Conservation (phyloP, 768 basidiomycete species). For the Tremella fuciformis region DNA sequence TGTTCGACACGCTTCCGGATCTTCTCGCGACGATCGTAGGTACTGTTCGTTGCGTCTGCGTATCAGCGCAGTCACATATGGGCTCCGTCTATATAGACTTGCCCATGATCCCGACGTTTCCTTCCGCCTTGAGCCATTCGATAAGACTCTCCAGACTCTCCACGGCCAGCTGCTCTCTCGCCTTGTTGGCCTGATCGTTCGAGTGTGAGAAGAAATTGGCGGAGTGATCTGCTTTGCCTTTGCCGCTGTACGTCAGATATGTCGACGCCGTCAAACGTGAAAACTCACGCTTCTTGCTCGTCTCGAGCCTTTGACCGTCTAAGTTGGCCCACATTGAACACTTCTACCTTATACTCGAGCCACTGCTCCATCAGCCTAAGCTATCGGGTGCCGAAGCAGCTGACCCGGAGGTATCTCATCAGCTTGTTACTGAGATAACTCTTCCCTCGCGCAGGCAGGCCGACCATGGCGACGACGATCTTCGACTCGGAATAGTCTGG, state of each 20-base stretch:
- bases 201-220: conserved; percentile 84
- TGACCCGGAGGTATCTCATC: conserved; percentile 87
- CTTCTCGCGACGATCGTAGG: conserved; percentile 71
- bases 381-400: conserved; percentile 25
- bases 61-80: not conserved
- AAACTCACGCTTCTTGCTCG: conserved; percentile 28
- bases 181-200: conserved; percentile 70
- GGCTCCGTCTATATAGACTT: conserved; percentile 35
- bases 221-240: conserved; percentile 85
- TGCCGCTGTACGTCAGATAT: conserved; percentile 59
- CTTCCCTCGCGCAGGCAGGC: conserved; percentile 95
- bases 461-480: conserved; percentile 98
- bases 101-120: conserved; percentile 98
- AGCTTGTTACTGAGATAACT: conserved; percentile 98
- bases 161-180: conserved; percentile 76
- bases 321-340: conserved; percentile 96
- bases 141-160: conserved; percentile 95
- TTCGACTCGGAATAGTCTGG: conserved; percentile 98
- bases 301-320: conserved; percentile 71
- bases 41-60: conserved; percentile 94
- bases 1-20: conserved; percentile 77
- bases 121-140: conserved; percentile 81
- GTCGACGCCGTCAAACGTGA: not conserved
- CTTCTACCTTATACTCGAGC: conserved; percentile 97
- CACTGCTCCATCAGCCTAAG: conserved; percentile 60